These are phyloP conservation scores for Nigrospora osmanthi DNA, from an alignment of 2,329 filamentous ascomycete genomes.

Conservation along the genomic window DNA sequence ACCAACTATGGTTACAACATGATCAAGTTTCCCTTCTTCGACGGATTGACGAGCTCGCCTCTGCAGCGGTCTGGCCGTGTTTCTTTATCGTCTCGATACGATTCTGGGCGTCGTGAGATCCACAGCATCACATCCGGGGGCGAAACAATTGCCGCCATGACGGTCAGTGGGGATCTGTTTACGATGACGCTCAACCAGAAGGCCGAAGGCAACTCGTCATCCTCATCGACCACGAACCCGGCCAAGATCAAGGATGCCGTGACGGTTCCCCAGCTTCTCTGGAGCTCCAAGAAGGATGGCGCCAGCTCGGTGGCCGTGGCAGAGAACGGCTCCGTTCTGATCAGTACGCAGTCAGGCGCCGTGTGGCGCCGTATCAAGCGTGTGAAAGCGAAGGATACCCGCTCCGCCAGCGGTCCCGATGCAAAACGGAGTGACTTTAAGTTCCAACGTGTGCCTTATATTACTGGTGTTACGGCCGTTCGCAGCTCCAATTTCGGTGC, in stretches of 20 bases:
- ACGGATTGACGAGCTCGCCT: conserved; percentile 63
- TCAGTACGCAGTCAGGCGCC: conserved; percentile 85
- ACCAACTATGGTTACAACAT: conserved; percentile 95
- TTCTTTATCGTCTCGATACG: conserved; percentile 58
- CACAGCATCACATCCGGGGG: conserved; percentile 74
- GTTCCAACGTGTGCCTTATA: conserved; percentile 80
- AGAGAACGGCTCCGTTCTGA: conserved; percentile 88
- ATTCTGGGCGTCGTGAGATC: conserved; percentile 59
- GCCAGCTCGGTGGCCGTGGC: conserved; percentile 82
- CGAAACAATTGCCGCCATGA: conserved; percentile 85
- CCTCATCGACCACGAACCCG: conserved; percentile 82
- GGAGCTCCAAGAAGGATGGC: conserved; percentile 82
- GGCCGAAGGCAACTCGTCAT: conserved; percentile 49
- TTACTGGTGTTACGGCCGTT: conserved; percentile 78
- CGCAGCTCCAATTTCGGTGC: conserved; percentile 84
- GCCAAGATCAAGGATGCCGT: conserved; percentile 81
- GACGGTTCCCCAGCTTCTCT: conserved; percentile 71
- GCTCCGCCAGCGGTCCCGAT: conserved; percentile 28
- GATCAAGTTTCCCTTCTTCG: conserved; percentile 68
- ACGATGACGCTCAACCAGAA: conserved; percentile 70
- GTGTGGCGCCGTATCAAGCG: conserved; percentile 87
- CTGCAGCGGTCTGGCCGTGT: conserved; percentile 46
- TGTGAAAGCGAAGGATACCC: conserved; percentile 66
- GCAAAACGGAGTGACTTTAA: conserved; percentile 83
- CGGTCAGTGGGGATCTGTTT: conserved; percentile 78